Conservation (phyloP, 78 protist species). For the Creolimax fragrantissima region DNA sequence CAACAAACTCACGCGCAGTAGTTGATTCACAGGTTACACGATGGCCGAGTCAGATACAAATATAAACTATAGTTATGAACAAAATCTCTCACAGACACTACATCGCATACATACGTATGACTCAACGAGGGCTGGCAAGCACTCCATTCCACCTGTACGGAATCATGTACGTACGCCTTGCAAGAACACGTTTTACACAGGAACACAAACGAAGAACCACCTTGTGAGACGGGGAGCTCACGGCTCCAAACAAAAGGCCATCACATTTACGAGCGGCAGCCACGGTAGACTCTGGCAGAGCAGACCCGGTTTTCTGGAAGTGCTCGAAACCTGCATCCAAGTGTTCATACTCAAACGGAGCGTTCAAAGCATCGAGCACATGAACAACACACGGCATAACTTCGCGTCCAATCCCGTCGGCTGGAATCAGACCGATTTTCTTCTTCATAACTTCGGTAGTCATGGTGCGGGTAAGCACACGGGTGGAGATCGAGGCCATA, state of each 20-base stretch:
- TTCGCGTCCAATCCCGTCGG: slow-evolving; percentile 49
- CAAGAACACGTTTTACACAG: too few relatives aligned
- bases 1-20: too few relatives aligned
- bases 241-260: slow-evolving; percentile 39
- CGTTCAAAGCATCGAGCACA: not conserved
- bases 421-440: slow-evolving; percentile 31
- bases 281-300: slow-evolving; percentile 23
- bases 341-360: not conserved
- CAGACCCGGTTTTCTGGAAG: slow-evolving; percentile 12
- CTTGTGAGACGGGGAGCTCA: slow-evolving; percentile 14
- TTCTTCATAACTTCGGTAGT: not conserved
- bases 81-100: too few relatives aligned
- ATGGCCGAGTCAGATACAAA: too few relatives aligned
- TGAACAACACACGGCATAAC: slow-evolving; percentile 9
- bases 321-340: slow-evolving; percentile 32
- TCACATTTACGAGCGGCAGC: not conserved
- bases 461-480: not conserved
- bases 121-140: too few relatives aligned
- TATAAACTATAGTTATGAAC: too few relatives aligned
- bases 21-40: too few relatives aligned
- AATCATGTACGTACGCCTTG: too few relatives aligned
- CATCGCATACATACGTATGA: too few relatives aligned
- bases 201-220: too few relatives aligned
- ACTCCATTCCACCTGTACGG: too few relatives aligned
- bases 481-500: not conserved